Conservation (phyloP, 1,284 basidiomycete species). For the Leucoagaricus sp. region DNA sequence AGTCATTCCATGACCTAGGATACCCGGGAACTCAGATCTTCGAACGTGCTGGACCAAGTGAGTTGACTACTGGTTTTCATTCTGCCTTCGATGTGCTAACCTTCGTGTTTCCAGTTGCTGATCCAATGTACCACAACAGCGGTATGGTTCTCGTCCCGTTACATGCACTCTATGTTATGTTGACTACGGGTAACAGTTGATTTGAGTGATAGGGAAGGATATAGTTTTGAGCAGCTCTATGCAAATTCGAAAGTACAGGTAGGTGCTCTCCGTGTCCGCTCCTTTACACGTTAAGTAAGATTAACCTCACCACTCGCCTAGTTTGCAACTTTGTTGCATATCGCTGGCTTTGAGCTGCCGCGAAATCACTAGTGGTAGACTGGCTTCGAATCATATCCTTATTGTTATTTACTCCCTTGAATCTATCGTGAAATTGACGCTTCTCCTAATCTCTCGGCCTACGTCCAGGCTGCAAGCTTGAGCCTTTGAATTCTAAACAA, state of each 20-base stretch:
- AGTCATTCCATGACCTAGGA: slow-evolving; percentile 82
- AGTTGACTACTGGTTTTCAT: slow-evolving; percentile 24
- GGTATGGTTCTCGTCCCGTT: slow-evolving; percentile 41
- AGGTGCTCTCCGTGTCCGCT: slow-evolving; percentile 20
- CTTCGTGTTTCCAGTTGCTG: slow-evolving; percentile 51
- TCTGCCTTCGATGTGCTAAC: background rate
- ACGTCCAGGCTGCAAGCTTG: too few species aligned
- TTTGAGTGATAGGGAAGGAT: slow-evolving; percentile 73
- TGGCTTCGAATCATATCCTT: background rate
- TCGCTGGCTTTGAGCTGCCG: slow-evolving; percentile 45
- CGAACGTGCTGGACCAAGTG: slow-evolving; percentile 78
- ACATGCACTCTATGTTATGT: background rate
- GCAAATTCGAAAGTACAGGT: slow-evolving; percentile 87
- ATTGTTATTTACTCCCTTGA: background rate
- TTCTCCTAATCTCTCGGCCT: too few species aligned
- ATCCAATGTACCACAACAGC: slow-evolving; percentile 87
- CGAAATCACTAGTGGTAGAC: background rate
- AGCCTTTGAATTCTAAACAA: too few species aligned
- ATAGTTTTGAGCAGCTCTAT: slow-evolving; percentile 78
- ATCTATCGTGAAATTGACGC: too few species aligned
- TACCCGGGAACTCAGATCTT: slow-evolving; percentile 83
- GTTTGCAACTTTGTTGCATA: slow-evolving; percentile 31
- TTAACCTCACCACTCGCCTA: slow-evolving; percentile 10
- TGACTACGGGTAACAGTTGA: slow-evolving; percentile 51
- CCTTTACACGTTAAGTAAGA: background rate